Evolutionary conservation across 2,329 filamentous ascomycete species (phyloP), one percentile per base, ranked within the genome.

Genomic region (Paradendryphiella salina): DNA sequence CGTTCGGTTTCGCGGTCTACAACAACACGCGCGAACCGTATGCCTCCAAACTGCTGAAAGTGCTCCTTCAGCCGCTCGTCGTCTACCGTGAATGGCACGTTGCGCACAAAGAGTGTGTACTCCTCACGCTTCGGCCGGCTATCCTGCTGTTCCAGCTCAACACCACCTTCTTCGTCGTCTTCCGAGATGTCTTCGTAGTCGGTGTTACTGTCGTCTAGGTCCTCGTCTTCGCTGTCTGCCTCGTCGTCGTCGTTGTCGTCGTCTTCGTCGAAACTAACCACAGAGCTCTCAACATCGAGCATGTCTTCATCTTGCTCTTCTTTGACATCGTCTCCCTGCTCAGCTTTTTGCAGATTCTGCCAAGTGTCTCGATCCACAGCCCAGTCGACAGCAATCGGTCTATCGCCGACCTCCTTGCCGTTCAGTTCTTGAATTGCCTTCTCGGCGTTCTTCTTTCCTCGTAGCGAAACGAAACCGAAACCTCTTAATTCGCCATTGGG

Each of bases 301-400:
- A 65, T 69, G 2, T 74, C 71, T 3, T 73, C 70, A 3, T 74
- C 70, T 15, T 73, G 69, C 3, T 75, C 73, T 21, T 74, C 72
- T 5, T 75, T 73, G 7, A 72, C 73, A 3, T 74, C 70, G 1
- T 23, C 26, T 4, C 74, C 68, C 26, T 71, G 65, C 18, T 71
- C 68, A 4, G 66, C 54, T 43, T 78, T 77, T 57, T 85, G 79
- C 26, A 70, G 57, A 54, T 85, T 80, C 56, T 92, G 83, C 90
- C 90, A 99, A 5, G 87, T 85, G 34, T 86, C 82, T 76, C 95
- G 96, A 54, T 96, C 90, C 3, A 97, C 91, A 26, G 95, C 93
- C 90, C 90, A 99, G 75, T 99, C 94, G 5, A 99, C 94, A 21
- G 93, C 94, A 54, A 99, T 75, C 7, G 86, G 88, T 64, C 94